phyloP scores from a whole-genome alignment of 768 basidiomycete genomes.

The Leucosporidium scottii region DNA sequence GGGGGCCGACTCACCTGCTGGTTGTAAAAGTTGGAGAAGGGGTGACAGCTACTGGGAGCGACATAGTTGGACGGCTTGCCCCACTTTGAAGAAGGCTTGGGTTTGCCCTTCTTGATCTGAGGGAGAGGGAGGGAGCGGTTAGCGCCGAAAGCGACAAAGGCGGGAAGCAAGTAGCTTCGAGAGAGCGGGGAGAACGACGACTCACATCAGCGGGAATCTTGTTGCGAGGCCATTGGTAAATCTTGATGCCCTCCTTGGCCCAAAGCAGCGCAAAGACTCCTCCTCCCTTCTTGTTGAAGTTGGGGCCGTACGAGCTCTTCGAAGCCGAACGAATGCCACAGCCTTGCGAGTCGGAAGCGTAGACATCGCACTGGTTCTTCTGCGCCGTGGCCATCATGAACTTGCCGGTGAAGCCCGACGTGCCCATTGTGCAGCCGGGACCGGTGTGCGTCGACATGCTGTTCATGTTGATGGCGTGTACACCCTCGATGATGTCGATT shows the following conservation, averaged over 20 bases:
- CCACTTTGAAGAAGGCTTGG: constrained; percentile 17
- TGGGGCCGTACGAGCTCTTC: constrained; percentile 16
- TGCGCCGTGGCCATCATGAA: constrained; percentile 15
- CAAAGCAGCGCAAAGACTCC: constrained; percentile 19
- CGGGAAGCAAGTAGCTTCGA: too few relatives aligned
- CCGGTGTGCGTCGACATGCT: constrained; percentile 2
- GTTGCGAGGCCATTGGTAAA: constrained; percentile 16
- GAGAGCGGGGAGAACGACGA: too few relatives aligned
- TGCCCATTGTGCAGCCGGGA: constrained; percentile 4
- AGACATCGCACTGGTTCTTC: constrained; percentile 9
- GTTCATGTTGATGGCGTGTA: constrained; percentile 15
- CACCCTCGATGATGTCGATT: constrained; percentile 20
- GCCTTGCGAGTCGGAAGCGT: constrained; percentile 8
- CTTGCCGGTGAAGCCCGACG: constrained; percentile 5
- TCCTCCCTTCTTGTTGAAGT: constrained; percentile 20
- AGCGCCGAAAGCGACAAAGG: too few relatives aligned
- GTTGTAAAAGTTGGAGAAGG: constrained; percentile 9
- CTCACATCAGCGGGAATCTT: constrained; percentile 10
- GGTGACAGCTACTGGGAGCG: neutral
- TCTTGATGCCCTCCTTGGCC: constrained; percentile 5
- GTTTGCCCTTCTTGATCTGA: constrained; percentile 10
- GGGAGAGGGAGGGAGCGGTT: neutral
- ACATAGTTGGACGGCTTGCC: constrained; percentile 6
- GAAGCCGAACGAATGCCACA: constrained; percentile 12
- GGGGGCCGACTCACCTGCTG: neutral